Evolutionary conservation across 495 filamentous ascomycete species (phyloP).

Genomic region (Aspergillus homomorphus): DNA sequence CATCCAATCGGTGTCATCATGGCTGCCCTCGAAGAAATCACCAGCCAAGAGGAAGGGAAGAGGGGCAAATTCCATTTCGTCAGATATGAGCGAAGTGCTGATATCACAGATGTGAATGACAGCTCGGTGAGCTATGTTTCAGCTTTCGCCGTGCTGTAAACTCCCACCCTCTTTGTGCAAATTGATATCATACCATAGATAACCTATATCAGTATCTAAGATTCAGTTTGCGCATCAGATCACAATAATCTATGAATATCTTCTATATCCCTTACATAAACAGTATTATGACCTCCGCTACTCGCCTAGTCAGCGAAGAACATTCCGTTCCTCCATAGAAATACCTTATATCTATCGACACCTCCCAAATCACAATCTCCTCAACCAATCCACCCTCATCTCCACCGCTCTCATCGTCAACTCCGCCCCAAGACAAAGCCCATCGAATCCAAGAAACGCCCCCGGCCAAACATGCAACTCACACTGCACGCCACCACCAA

Average conservation of each 20-base stretch:
- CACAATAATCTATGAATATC: neutral
- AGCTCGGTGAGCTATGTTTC: conserved; percentile 92
- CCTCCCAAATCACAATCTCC: too few species aligned
- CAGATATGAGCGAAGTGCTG: conserved; percentile 84
- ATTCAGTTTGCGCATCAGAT: neutral
- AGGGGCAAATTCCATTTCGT: conserved; percentile 77
- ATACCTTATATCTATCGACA: too few species aligned
- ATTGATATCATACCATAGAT: neutral
- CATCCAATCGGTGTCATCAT: conserved; percentile 96
- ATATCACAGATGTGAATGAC: conserved; percentile 66
- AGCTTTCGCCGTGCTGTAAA: conserved; percentile 41
- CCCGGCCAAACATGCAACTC: too few species aligned
- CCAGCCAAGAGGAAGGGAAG: conserved; percentile 27
- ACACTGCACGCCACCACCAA: too few species aligned
- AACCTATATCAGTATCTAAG: neutral
- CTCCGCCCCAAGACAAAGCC: too few species aligned
- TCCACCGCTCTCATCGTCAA: too few species aligned
- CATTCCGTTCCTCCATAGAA: too few species aligned
- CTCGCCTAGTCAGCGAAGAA: too few species aligned
- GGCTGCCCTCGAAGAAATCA: conserved; percentile 72
- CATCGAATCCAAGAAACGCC: too few species aligned
- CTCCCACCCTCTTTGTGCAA: neutral
- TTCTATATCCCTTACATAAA: neutral
- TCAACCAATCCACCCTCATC: too few species aligned
- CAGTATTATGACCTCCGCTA: too few species aligned